Evolutionary conservation across 2,329 filamentous ascomycete genomes (phyloP).

Genomic region (Apiospora sp.): DNA sequence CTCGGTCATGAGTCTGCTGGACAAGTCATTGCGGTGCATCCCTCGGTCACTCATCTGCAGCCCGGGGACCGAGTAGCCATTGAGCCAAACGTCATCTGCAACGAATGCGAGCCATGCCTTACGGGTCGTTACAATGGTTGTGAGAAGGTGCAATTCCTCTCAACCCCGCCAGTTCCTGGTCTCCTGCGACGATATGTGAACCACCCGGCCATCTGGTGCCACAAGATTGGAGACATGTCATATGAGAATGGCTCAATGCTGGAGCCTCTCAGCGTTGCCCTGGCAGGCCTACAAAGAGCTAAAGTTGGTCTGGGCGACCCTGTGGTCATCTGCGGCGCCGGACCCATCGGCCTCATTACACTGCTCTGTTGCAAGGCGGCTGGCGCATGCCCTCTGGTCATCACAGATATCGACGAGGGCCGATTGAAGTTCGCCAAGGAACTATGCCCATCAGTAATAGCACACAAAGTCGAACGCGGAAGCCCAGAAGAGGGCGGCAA

Average conservation of each 20-base stretch:
- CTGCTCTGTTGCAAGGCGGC: constrained; percentile 85
- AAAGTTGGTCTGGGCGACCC: constrained; percentile 84
- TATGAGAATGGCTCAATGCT: constrained; percentile 91
- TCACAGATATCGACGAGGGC: constrained; percentile 93
- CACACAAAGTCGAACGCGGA: constrained; percentile 76
- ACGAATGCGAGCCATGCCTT: constrained; percentile 87
- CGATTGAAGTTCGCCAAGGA: constrained; percentile 85
- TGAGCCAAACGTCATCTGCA: constrained; percentile 94
- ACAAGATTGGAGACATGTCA: constrained; percentile 92
- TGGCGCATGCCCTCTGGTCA: constrained; percentile 88
- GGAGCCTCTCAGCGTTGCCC: constrained; percentile 87
- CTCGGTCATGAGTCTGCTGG: constrained; percentile 94
- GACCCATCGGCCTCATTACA: constrained; percentile 91
- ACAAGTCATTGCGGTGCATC: constrained; percentile 80
- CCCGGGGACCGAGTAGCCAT: constrained; percentile 91
- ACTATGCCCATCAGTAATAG: constrained; percentile 79
- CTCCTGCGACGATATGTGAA: constrained; percentile 92
- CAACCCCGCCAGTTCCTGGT: constrained; percentile 88
- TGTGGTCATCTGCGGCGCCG: constrained; percentile 89
- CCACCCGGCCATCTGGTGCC: constrained; percentile 93
- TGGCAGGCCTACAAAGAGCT: constrained; percentile 87
- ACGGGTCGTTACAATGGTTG: constrained; percentile 97
- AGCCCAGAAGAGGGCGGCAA: constrained; percentile 75
- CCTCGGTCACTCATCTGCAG: constrained; percentile 79
- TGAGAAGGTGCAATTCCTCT: constrained; percentile 84